Conservation (phyloP, 495 filamentous ascomycete genomes). For the Aspergillus bridgeri region DNA sequence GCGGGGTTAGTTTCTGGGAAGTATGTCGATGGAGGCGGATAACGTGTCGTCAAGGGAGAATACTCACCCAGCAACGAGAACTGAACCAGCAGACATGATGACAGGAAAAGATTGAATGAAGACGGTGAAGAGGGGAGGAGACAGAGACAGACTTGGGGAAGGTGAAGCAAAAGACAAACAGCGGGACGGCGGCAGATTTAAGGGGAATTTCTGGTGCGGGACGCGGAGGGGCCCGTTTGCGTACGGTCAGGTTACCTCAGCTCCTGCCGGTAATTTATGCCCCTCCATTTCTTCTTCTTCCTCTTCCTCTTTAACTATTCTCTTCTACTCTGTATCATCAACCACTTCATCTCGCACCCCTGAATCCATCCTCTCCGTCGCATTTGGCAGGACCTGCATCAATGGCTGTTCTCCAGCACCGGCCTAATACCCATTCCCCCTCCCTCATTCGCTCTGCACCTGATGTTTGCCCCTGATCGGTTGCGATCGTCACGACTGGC, state of each 20-base stretch:
- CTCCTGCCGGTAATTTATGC: neutral
- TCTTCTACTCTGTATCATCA: neutral
- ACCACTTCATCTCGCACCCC: too few species aligned
- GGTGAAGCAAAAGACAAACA: constrained; percentile 5
- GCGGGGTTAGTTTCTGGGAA: constrained; percentile 17
- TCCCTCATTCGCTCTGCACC: neutral
- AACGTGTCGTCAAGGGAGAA: neutral
- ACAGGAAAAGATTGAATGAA: constrained; percentile 6
- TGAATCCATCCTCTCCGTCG: too few species aligned
- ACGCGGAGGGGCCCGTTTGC: neutral
- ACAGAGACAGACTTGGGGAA: constrained; percentile 1
- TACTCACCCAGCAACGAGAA: constrained; percentile 86
- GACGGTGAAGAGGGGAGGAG: constrained; percentile 1
- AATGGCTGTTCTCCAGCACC: too few species aligned
- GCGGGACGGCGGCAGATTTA: constrained; percentile 3
- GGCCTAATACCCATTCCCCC: neutral
- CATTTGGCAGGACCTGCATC: too few species aligned
- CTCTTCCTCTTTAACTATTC: neutral
- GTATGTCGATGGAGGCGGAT: constrained; percentile 8
- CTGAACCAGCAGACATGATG: constrained; percentile 77
- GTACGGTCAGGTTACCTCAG: neutral
- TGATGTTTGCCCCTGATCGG: neutral
- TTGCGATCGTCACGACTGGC: neutral
- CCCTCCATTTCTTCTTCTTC: neutral
- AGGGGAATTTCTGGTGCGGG: neutral